Percentiles rank a stretch among this genome's conserved stretches.
These are phyloP conservation scores for Chlorella sp. DNA, from an alignment of 139 green algal genomes.

Conservation along the genomic window DNA sequence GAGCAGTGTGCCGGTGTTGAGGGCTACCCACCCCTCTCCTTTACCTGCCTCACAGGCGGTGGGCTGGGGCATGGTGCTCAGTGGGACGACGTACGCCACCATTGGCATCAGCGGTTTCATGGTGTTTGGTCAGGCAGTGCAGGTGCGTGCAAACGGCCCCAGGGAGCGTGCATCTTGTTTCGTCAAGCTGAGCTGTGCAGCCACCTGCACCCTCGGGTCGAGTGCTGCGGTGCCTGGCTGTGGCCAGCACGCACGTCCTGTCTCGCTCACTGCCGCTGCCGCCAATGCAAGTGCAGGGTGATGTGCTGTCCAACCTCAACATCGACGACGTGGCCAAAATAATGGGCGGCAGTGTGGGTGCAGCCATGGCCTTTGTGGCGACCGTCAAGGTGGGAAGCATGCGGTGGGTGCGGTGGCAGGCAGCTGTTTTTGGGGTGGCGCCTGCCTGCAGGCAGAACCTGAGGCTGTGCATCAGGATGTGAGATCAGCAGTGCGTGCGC, in stretches of 20 bases:
- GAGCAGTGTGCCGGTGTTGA: background rate
- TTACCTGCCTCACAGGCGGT: background rate
- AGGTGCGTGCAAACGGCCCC: too few relatives aligned
- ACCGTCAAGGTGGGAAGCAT: slow-evolving; percentile 12
- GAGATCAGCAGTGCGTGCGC: too few relatives aligned
- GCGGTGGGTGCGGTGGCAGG: background rate
- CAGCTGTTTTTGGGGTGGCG: too few relatives aligned
- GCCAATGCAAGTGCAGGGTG: background rate
- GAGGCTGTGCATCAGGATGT: background rate
- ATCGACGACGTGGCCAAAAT: slow-evolving; percentile 19
- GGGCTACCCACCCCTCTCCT: background rate
- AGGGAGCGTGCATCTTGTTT: too few relatives aligned
- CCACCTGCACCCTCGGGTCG: too few relatives aligned
- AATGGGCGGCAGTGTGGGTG: background rate
- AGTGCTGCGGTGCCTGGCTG: too few relatives aligned
- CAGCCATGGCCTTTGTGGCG: slow-evolving; percentile 35
- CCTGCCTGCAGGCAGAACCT: too few relatives aligned
- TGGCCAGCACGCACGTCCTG: too few relatives aligned
- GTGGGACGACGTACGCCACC: background rate
- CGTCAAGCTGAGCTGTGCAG: too few relatives aligned
- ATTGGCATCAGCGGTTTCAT: slow-evolving; percentile 10
- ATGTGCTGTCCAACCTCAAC: slow-evolving; percentile 37
- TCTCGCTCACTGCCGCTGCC: too few relatives aligned
- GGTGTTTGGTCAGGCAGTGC: background rate
- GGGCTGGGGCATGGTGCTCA: background rate